Base-by-base conservation (phyloP, 148 eudicot species). In the Diospyros lotus region DNA sequence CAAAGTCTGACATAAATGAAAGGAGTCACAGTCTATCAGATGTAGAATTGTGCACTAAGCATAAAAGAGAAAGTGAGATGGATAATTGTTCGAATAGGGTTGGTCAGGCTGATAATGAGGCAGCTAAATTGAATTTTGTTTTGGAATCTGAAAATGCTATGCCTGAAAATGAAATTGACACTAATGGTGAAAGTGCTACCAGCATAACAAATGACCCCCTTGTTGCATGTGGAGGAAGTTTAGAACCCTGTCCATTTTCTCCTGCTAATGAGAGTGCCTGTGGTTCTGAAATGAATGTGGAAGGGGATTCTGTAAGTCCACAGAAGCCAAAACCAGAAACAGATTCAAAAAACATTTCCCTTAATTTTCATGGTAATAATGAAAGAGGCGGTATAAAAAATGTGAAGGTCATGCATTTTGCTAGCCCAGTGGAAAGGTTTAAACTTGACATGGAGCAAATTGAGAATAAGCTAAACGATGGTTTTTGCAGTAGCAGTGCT, bases 101-200 rank as follows among this genome's bases (percentile, higher is more conserved):
- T 17, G 86, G 79, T 59, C 79, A 79, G 75, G 75, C 74, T 73
- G 66, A 59, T 55, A 86, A 68, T 64, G 61, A 69, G 66, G 72
- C 73, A 43, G 79, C 73, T 65, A 73, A 82, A 73, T 66, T 74
- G 64, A 76, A 72, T 76, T 56, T 44, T 72, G 76, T 55, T 75
- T 80, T 82, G 55, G 85, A 65, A 74, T 63, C 80, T 72, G 88
- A 81, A 78, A 76, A 72, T 82, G 60, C 69, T 43, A 17, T 75
- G 66, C 42, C 81, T 40, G 79, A 53, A 61, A 77, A 77, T 63
- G 78, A 76, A 53, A 75, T 72, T 77, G 80, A 73, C 60, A 77
- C 56, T 64, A 45, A 64, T 28, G 68, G 66, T 74, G 80, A 73
- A 67, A 39, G 64, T 46, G 73, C 62, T 71, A 82, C 68, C 62